Evolutionary conservation across 2,329 filamentous ascomycete species (phyloP).

Genomic region (Cylindrodendrum hubeiense): DNA sequence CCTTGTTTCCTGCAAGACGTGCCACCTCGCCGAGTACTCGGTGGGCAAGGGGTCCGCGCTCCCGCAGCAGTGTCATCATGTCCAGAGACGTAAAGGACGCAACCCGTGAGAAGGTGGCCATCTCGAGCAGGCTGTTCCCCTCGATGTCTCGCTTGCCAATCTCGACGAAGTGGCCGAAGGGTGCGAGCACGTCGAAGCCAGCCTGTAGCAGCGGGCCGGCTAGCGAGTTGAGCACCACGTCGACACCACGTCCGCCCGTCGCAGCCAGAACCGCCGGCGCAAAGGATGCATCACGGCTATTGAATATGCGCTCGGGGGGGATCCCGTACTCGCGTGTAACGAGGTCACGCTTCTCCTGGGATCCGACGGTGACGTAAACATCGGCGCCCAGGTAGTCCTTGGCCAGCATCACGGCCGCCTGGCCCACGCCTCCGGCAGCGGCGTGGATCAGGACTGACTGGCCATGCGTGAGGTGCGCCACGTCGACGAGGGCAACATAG

Average conservation of each 20-base stretch:
- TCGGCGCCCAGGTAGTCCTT: conserved; percentile 32
- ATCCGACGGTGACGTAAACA: conserved; percentile 48
- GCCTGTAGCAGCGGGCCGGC: conserved; percentile 13
- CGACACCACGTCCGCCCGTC: conserved; percentile 8
- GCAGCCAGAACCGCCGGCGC: neutral
- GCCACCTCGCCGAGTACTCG: neutral
- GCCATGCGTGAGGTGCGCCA: conserved; percentile 6
- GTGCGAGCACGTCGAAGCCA: conserved; percentile 3
- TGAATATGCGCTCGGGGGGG: conserved; percentile 10
- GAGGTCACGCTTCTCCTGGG: conserved; percentile 40
- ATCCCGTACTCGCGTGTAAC: conserved; percentile 22
- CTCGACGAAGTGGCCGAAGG: conserved; percentile 9
- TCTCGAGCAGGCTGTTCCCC: conserved; percentile 13
- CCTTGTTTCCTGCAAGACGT: neutral
- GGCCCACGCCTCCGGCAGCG: conserved; percentile 37
- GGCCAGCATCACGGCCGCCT: conserved; percentile 44
- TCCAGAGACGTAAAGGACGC: neutral
- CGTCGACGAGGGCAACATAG: neutral
- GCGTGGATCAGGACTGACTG: conserved; percentile 48
- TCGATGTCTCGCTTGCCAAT: conserved; percentile 27
- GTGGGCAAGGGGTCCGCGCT: neutral
- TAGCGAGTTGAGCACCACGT: conserved; percentile 11
- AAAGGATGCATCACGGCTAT: conserved; percentile 2
- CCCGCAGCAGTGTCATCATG: neutral
- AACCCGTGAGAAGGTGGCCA: neutral